Conservation (phyloP, 73 alveolate species). For the Paramecium primaurelia region DNA sequence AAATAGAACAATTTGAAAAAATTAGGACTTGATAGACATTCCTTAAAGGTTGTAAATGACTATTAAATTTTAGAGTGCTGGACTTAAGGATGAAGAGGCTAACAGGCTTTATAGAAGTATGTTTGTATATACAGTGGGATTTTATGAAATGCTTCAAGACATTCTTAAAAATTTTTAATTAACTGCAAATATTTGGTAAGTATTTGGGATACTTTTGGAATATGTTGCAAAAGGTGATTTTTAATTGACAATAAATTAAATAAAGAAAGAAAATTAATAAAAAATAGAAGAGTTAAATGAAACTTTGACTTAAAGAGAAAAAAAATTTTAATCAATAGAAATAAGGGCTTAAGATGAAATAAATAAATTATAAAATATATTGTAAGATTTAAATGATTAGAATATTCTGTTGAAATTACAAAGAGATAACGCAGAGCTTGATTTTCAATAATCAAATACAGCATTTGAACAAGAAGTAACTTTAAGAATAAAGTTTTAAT, state of each 20-base stretch:
- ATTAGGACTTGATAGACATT: conserved; percentile 6
- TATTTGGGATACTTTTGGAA: neutral
- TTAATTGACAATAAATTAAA: neutral
- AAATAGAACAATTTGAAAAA: neutral
- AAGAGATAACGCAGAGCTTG: neutral
- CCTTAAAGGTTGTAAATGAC: neutral
- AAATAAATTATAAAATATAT: neutral
- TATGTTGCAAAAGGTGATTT: neutral
- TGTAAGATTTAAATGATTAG: neutral
- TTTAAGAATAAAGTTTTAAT: neutral
- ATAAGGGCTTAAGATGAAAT: neutral
- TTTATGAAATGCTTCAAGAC: neutral
- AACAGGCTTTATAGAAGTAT: neutral
- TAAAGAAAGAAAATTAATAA: neutral
- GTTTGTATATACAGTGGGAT: conserved; percentile 10
- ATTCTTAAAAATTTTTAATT: neutral
- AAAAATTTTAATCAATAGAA: neutral
- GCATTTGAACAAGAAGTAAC: conserved; percentile 6
- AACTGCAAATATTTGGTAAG: neutral
- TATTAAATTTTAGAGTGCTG: neutral
- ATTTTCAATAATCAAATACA: neutral
- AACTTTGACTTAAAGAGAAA: neutral
- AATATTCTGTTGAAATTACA: neutral
- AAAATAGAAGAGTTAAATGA: neutral
- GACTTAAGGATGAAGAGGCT: neutral